A percentile compares a stretch with the other conserved stretches of the same genome.
These are phyloP conservation scores for Cymodocea nodosa DNA, from an alignment of 116 monocot species.

Conservation along the genomic window DNA sequence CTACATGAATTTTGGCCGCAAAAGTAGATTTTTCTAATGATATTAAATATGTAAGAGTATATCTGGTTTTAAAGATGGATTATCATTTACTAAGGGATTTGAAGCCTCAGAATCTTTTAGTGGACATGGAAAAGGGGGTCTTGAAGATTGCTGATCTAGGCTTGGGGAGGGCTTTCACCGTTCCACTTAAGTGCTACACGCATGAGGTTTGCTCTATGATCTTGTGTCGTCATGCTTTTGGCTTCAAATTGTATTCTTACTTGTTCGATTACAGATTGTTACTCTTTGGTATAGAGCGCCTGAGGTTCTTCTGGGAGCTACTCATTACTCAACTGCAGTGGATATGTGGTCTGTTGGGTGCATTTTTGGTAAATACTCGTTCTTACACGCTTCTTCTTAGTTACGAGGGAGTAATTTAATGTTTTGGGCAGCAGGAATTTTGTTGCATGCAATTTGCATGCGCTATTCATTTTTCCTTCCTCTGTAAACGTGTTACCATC, in stretches of 20 bases:
- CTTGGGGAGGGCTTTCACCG: constrained; percentile 77
- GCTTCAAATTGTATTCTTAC: too few relatives aligned
- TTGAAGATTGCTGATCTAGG: constrained; percentile 26
- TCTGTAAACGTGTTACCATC: neutral
- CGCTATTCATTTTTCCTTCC: neutral
- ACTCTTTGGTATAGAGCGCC: constrained; percentile 18
- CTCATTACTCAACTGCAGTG: constrained; percentile 59
- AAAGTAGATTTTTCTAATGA: neutral
- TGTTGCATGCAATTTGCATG: neutral
- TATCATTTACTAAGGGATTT: neutral
- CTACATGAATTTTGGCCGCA: neutral
- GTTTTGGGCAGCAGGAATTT: neutral
- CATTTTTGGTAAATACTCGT: too few relatives aligned
- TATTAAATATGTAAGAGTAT: neutral
- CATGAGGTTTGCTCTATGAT: constrained; percentile 46
- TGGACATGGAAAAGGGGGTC: too few relatives aligned
- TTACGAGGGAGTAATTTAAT: neutral
- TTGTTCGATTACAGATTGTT: too few relatives aligned
- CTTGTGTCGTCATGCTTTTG: neutral
- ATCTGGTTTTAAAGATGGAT: too few relatives aligned
- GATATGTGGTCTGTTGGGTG: constrained; percentile 98
- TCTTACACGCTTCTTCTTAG: neutral
- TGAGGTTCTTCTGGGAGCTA: constrained; percentile 82
- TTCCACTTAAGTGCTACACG: constrained; percentile 96
- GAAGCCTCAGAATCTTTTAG: too few relatives aligned